phyloP scores from a whole-genome alignment of 768 basidiomycete species.

The Suillus weaverae region DNA sequence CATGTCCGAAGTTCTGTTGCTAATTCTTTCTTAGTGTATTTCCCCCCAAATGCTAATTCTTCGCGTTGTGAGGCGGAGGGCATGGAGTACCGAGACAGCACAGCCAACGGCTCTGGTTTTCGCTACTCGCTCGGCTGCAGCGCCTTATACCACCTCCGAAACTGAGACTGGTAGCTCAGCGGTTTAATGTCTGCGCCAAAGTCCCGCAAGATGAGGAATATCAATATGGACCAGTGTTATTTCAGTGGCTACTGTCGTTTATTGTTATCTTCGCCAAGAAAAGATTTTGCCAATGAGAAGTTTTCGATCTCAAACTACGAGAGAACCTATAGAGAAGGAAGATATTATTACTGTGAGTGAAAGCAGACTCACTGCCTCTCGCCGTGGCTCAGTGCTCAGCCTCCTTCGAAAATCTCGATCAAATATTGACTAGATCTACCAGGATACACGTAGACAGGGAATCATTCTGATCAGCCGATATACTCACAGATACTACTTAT shows the following conservation, averaged over 20 bases:
- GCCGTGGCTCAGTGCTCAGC: neutral
- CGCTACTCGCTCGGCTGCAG: neutral
- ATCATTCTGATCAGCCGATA: neutral
- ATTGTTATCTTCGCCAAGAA: neutral
- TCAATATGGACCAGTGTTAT: neutral
- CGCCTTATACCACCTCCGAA: neutral
- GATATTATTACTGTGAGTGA: neutral
- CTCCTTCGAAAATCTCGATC: neutral
- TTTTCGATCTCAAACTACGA: neutral
- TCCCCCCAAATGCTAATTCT: conserved; percentile 20
- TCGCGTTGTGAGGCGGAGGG: conserved; percentile 13
- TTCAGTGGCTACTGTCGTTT: neutral
- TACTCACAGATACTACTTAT: neutral
- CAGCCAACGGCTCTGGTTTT: neutral
- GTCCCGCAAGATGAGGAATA: neutral
- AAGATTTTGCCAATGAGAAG: neutral
- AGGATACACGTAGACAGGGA: neutral
- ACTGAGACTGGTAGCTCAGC: too few species aligned
- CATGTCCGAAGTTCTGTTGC: neutral
- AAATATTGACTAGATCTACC: neutral
- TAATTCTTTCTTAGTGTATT: conserved; percentile 10
- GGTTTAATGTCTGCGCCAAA: neutral
- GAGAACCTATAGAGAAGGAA: neutral
- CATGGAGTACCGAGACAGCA: conserved; percentile 5
- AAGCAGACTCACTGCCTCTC: neutral